Evolutionary conservation across 495 filamentous ascomycete species (phyloP), one percentile per base, ranked within the genome.

Genomic region (Penicillium desertorum): DNA sequence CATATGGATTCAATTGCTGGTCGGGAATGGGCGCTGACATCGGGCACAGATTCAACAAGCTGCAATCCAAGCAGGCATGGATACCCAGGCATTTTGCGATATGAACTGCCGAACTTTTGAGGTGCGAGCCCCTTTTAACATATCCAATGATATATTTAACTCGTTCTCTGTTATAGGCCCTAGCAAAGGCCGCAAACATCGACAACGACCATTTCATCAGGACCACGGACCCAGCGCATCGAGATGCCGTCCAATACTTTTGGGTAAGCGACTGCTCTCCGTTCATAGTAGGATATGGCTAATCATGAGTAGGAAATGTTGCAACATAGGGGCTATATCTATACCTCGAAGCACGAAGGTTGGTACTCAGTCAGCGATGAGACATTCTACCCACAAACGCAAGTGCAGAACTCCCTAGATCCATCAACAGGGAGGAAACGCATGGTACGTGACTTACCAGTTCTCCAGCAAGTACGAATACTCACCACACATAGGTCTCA

Each of bases 291-390:
- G 5, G 25, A 41, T 58, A 23, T 46, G 23, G 32, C 57, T 68
- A 58, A 70, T 61, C 20, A 34, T 0, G 10, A 43, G 25, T 54
- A 84, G 83, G 75, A 81, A 55, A 78, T 90, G 71, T 76, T 98
- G 43, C 71, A 81, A 61, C 85, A 91, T 47, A 77, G 82, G 45
- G 92, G 87, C 7, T 84, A 88, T 61, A 91, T 98, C 53, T 98
- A 98, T 72, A 81, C 83, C 39, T 79, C 82, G 8, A 92, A 90
- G 64, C 95, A 98, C 66, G 85, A 89, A 63, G 94, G 94, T 8
- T 98, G 94, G 94, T 98, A 98, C 68, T 94, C 87, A 49, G 89
- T 98, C 48, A 88, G 89, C 71, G 94, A 98, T 68, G 94, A 98
- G 77, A 92, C 93, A 11, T 98, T 93, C 70, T 97, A 96, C 67